phyloP scores from a whole-genome alignment of 2,329 filamentous ascomycete species.

The Arthrocladium fulminans region DNA sequence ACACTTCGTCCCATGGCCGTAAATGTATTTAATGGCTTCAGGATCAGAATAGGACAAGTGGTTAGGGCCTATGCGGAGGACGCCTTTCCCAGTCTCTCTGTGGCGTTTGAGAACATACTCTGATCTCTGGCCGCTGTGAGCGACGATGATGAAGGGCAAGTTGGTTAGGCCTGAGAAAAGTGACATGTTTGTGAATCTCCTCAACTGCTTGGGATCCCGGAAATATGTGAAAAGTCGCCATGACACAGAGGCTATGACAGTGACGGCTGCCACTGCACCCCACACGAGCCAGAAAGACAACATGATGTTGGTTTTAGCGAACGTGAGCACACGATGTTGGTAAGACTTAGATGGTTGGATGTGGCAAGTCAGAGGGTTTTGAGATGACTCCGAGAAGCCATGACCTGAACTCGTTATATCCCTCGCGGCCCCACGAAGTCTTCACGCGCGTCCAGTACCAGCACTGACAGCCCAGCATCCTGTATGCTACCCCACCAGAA shows the following conservation, averaged over 20 bases:
- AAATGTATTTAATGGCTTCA: constrained; percentile 23
- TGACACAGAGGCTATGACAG: neutral
- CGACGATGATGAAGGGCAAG: constrained; percentile 30
- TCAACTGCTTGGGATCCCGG: constrained; percentile 40
- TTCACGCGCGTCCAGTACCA: neutral
- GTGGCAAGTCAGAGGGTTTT: neutral
- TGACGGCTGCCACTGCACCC: neutral
- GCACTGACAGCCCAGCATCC: neutral
- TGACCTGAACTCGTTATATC: constrained; percentile 2
- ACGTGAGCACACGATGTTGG: neutral
- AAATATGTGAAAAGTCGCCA: constrained; percentile 31
- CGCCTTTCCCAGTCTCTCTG: constrained; percentile 2
- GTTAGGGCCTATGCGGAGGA: constrained; percentile 7
- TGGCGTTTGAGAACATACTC: constrained; percentile 9
- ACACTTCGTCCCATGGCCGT: constrained; percentile 30
- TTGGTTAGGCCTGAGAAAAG: constrained; percentile 38
- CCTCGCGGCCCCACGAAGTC: neutral
- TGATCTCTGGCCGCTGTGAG: constrained; percentile 21
- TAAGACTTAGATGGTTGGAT: neutral
- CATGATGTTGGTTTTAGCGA: neutral
- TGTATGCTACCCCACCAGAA: neutral
- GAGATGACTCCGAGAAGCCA: neutral
- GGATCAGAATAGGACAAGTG: constrained; percentile 8
- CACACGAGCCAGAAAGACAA: constrained; percentile 3
- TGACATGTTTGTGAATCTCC: constrained; percentile 39